These are phyloP conservation scores for Leucocoprinus sp. DNA, from an alignment of 768 basidiomycete species.

Conservation along the genomic window DNA sequence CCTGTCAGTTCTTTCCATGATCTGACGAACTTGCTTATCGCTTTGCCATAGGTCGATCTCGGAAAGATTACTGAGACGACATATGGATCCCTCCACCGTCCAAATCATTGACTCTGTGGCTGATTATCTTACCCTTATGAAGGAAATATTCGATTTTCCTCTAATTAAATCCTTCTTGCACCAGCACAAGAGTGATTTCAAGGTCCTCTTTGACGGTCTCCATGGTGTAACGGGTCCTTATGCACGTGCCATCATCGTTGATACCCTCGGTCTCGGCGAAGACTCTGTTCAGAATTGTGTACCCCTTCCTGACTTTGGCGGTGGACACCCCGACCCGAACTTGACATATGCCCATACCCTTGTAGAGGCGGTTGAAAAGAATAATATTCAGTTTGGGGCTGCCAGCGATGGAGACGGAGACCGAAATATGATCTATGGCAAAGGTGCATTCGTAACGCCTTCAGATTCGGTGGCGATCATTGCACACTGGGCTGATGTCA, in stretches of 20 bases:
- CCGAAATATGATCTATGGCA: slow-evolving; percentile 99
- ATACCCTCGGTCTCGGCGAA: slow-evolving; percentile 71
- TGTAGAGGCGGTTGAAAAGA: slow-evolving; percentile 84
- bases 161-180: slow-evolving; percentile 86
- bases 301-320: slow-evolving; percentile 93
- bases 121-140: slow-evolving; percentile 78
- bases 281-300: slow-evolving; percentile 84
- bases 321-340: slow-evolving; percentile 97
- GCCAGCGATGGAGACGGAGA: slow-evolving; percentile 98
- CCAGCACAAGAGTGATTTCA: slow-evolving; percentile 59
- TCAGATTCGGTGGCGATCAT: slow-evolving; percentile 98
- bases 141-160: slow-evolving; percentile 90
- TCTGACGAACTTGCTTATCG: slow-evolving; percentile 1
- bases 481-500: slow-evolving; percentile 89
- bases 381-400: slow-evolving; percentile 86
- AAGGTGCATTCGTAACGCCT: slow-evolving; percentile 96
- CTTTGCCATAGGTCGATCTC: slow-evolving; percentile 59
- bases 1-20: slow-evolving; percentile 41
- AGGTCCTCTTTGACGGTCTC: slow-evolving; percentile 91
- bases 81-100: slow-evolving; percentile 78
- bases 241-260: slow-evolving; percentile 79
- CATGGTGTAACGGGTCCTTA: slow-evolving; percentile 98
- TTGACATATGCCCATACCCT: slow-evolving; percentile 93
- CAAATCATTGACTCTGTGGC: slow-evolving; percentile 90
- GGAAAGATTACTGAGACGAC: slow-evolving; percentile 69